These are phyloP conservation scores for Pulveroboletus sp. DNA, from an alignment of 768 basidiomycete species.

Conservation along the genomic window DNA sequence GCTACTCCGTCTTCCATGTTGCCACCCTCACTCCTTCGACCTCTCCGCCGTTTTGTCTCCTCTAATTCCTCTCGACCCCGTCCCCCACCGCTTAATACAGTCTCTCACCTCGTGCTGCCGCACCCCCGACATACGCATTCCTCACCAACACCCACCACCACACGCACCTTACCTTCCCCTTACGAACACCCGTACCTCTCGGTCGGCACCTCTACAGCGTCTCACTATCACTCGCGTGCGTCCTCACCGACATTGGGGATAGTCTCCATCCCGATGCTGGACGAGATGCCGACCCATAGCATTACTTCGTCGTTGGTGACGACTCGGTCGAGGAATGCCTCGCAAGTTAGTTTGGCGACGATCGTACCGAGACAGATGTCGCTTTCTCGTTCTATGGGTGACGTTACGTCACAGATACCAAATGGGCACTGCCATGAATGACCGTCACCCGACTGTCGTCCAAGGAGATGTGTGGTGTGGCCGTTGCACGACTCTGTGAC, in stretches of 20 bases:
- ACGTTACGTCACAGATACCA: slow-evolving; percentile 8
- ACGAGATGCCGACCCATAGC: slow-evolving; percentile 25
- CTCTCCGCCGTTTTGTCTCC: slow-evolving; percentile 25
- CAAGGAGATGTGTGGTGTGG: neutral
- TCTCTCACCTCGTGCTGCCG: slow-evolving; percentile 8
- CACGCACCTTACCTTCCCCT: slow-evolving; percentile 4
- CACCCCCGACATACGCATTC: slow-evolving; percentile 20
- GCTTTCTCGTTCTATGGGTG: slow-evolving; percentile 34
- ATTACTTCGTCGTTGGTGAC: slow-evolving; percentile 37
- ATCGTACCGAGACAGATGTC: slow-evolving; percentile 43
- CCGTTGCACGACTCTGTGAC: neutral
- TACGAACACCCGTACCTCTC: slow-evolving; percentile 22
- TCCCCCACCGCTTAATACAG: slow-evolving; percentile 16
- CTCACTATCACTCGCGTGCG: slow-evolving; percentile 31
- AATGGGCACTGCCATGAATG: slow-evolving; percentile 12
- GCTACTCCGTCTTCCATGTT: slow-evolving; percentile 16
- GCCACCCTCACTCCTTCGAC: slow-evolving; percentile 24
- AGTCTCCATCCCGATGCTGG: slow-evolving; percentile 5
- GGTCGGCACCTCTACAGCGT: slow-evolving; percentile 30
- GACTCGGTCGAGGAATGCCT: slow-evolving; percentile 62
- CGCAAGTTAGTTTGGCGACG: slow-evolving; percentile 58
- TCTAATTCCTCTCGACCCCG: slow-evolving; percentile 21
- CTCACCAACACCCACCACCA: slow-evolving; percentile 12
- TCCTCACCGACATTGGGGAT: slow-evolving; percentile 26
- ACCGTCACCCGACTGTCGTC: neutral